Evolutionary conservation across 352 stramenopile species (phyloP).

Genomic region (Phytophthora niederhauseri): DNA sequence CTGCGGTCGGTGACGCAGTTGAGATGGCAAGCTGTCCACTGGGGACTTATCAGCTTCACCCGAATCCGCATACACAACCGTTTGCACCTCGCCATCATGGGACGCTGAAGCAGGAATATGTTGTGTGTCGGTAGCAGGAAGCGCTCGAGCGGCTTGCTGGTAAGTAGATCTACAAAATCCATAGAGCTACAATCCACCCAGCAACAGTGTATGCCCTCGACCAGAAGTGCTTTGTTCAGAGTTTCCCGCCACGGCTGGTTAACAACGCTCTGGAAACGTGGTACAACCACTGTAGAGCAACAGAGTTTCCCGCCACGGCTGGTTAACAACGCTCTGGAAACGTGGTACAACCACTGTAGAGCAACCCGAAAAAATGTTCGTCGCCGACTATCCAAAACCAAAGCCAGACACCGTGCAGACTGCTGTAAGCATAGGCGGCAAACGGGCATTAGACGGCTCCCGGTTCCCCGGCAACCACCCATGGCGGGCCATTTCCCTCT

Average conservation of each 20-base stretch:
- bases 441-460: not conserved
- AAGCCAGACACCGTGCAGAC: not conserved
- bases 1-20: not conserved
- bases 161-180: too few species aligned
- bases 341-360: not conserved
- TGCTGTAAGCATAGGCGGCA: not conserved
- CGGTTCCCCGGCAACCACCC: not conserved
- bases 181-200: too few species aligned
- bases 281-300: not conserved
- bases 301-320: not conserved
- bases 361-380: not conserved
- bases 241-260: not conserved
- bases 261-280: slow-evolving; percentile 10
- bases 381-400: not conserved
- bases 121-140: too few species aligned
- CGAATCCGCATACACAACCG: not conserved
- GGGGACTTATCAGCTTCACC: not conserved
- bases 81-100: not conserved
- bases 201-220: too few species aligned
- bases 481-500: not conserved
- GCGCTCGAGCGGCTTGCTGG: too few species aligned
- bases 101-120: too few species aligned
- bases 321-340: slow-evolving; percentile 11
- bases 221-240: too few species aligned
- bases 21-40: slow-evolving; percentile 1